A percentile compares a stretch with the other conserved stretches of the same genome.
phyloP scores from a whole-genome alignment of 129 eudicot species.

The Dittrichia graveolens region DNA sequence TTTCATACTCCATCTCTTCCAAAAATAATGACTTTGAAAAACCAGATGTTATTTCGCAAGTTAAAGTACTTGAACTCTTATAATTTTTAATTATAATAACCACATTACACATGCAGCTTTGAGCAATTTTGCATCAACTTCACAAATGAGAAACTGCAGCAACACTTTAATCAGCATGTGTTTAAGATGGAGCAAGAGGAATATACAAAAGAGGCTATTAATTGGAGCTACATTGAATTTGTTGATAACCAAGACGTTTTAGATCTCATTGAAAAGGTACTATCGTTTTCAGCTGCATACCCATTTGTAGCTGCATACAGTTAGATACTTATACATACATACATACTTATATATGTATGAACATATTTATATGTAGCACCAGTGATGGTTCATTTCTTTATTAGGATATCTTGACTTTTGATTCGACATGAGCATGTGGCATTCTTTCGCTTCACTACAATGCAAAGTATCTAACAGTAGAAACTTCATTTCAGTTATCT shows the following conservation, averaged over 20 bases:
- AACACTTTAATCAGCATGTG: conserved; percentile 98
- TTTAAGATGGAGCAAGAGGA: conserved; percentile 99
- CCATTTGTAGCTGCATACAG: conserved; percentile 7
- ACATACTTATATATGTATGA: not conserved
- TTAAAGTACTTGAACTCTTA: conserved; percentile 10
- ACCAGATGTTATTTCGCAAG: conserved; percentile 17
- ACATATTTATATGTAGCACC: not conserved
- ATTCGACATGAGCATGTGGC: not conserved
- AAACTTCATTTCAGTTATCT: not conserved
- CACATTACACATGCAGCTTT: conserved; percentile 62
- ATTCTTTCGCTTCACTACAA: not conserved
- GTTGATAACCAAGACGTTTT: conserved; percentile 99
- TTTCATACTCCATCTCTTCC: conserved; percentile 9
- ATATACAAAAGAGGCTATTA: conserved; percentile 86
- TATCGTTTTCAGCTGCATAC: conserved; percentile 18
- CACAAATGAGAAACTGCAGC: conserved; percentile 99
- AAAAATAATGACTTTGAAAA: conserved; percentile 25
- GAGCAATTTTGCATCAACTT: conserved; percentile 98
- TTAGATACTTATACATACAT: not conserved
- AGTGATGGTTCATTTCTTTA: not conserved
- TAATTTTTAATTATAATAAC: not conserved
- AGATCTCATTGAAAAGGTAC: conserved; percentile 98
- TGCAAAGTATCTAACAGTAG: not conserved
- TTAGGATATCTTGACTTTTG: not conserved
- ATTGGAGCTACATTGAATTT: conserved; percentile 99